These are phyloP conservation scores for Penicillium subrubescens DNA, from an alignment of 495 filamentous ascomycete genomes.

Conservation along the genomic window DNA sequence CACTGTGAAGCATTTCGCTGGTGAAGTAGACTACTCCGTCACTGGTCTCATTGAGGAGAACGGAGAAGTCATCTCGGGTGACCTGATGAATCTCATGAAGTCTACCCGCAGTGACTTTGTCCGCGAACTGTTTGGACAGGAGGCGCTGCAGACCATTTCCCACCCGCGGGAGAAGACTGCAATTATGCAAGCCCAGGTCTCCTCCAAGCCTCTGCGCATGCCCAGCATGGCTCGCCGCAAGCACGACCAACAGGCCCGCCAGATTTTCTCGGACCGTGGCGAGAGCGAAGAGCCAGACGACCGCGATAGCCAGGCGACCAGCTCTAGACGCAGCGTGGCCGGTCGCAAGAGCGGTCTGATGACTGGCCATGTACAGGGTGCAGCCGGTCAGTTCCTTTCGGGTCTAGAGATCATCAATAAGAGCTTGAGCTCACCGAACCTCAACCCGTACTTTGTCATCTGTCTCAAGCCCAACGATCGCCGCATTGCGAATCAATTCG, in stretches of 20 bases:
- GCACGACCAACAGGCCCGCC: constrained; percentile 50
- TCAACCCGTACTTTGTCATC: constrained; percentile 95
- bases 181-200: constrained; percentile 94
- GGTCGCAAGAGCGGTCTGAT: constrained; percentile 44
- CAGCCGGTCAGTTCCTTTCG: constrained; percentile 87
- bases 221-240: constrained; percentile 88
- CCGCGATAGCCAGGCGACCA: constrained; percentile 49
- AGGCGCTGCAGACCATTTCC: constrained; percentile 83
- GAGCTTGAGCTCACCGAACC: constrained; percentile 74
- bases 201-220: constrained; percentile 87
- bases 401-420: constrained; percentile 87
- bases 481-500: constrained; percentile 96
- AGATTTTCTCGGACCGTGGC: constrained; percentile 33
- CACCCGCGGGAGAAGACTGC: constrained; percentile 89
- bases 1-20: constrained; percentile 91
- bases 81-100: constrained; percentile 93
- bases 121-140: constrained; percentile 86
- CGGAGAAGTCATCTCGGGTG: constrained; percentile 91
- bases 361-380: constrained; percentile 71
- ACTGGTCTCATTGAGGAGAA: constrained; percentile 89
- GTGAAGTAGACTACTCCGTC: constrained; percentile 93
- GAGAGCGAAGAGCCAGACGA: constrained; percentile 57
- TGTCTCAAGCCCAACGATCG: constrained; percentile 97
- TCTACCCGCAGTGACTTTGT: constrained; percentile 87
- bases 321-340: constrained; percentile 34